Conservation (phyloP, 345 rosid genomes). For the Arabidopsis arenosa region DNA sequence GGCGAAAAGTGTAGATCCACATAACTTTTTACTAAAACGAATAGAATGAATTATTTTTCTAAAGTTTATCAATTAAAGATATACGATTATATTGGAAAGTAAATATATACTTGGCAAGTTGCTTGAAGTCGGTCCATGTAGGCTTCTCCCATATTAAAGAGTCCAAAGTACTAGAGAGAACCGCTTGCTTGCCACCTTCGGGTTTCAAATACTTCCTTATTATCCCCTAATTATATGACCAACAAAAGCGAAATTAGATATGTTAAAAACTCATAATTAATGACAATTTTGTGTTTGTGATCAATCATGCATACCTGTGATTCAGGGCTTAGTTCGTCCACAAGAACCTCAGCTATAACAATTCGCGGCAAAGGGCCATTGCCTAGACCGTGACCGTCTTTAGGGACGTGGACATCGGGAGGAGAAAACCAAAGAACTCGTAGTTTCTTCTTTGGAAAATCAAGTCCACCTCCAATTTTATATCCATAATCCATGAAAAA, state of each 20-base stretch:
- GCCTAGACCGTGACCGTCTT: conserved; percentile 53
- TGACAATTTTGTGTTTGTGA: neutral
- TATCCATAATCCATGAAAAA: conserved; percentile 84
- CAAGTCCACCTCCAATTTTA: conserved; percentile 61
- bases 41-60: neutral
- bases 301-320: conserved; percentile 57
- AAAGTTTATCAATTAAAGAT: no score
- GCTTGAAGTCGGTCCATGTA: conserved; percentile 66
- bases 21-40: neutral
- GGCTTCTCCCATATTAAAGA: conserved; percentile 87
- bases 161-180: conserved; percentile 81
- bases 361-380: conserved; percentile 81
- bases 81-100: no score
- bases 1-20: neutral
- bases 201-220: conserved; percentile 60
- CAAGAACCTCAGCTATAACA: conserved; percentile 85
- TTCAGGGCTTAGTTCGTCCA: conserved; percentile 69
- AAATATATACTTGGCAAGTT: conserved; percentile 54
- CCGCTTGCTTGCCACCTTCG: conserved; percentile 48
- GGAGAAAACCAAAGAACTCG: conserved; percentile 88
- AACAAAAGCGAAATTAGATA: conserved; percentile 7
- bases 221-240: conserved; percentile 59
- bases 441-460: conserved; percentile 82
- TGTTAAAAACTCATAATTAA: neutral
- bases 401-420: conserved; percentile 49